Evolutionary conservation across 108 stramenopile genomes (phyloP).

Genomic region (Nannochloropsis salina): DNA sequence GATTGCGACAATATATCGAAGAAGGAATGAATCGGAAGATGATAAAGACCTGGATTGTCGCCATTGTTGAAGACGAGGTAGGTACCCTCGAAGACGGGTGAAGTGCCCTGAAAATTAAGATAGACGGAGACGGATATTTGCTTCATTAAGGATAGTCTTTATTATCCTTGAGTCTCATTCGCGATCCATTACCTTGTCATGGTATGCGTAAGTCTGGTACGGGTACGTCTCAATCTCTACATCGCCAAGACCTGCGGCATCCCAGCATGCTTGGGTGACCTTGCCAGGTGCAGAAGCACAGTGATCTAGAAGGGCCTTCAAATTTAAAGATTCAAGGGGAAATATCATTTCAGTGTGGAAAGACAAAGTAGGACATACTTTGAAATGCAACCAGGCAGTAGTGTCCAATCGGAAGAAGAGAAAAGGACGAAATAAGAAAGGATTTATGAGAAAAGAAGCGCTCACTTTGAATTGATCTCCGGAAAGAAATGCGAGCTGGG

Average conservation of each 20-base stretch:
- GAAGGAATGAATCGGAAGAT: background rate
- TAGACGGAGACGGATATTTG: background rate
- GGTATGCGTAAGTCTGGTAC: background rate
- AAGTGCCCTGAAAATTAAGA: background rate
- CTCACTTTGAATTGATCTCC: background rate
- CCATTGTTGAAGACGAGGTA: background rate
- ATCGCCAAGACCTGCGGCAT: background rate
- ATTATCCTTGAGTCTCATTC: no score
- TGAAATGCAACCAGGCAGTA: no score
- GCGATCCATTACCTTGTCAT: background rate
- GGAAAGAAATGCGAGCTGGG: background rate
- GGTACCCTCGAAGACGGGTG: background rate
- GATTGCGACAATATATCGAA: background rate
- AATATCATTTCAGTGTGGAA: background rate
- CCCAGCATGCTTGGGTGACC: background rate
- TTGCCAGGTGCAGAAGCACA: background rate
- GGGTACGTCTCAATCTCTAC: background rate
- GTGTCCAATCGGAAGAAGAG: background rate
- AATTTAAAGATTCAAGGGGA: background rate
- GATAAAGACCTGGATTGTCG: background rate
- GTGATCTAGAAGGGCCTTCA: background rate
- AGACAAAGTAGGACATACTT: no score
- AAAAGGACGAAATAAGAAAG: background rate
- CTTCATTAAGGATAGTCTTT: no score
- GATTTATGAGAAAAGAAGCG: background rate